Evolutionary conservation across 2,329 filamentous ascomycete species (phyloP).

Genomic region (Trichophyton schoenleinii): DNA sequence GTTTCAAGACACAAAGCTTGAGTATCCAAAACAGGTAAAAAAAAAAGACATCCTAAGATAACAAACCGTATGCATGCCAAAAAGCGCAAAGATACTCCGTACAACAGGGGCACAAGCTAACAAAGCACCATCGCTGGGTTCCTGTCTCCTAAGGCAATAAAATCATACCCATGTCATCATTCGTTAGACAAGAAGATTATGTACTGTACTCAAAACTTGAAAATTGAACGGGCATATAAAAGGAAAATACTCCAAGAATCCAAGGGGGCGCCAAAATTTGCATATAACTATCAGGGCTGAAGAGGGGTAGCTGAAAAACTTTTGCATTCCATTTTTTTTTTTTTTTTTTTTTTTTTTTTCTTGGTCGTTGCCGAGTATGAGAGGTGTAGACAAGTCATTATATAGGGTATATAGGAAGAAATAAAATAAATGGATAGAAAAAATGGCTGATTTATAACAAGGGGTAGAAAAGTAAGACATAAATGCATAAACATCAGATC

Average conservation of each 20-base stretch:
- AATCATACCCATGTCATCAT: conserved; percentile 1
- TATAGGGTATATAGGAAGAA: conserved; percentile 1
- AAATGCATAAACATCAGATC: conserved; percentile 2
- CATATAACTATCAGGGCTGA: neutral
- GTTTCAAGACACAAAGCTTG: neutral
- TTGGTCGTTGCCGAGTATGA: conserved; percentile 1
- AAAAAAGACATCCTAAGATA: neutral
- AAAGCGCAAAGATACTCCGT: neutral
- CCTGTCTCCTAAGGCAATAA: neutral
- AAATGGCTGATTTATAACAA: conserved; percentile 1
- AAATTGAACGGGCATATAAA: neutral
- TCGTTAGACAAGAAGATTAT: conserved; percentile 1
- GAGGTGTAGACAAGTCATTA: conserved; percentile 3
- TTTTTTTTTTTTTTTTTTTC: neutral
- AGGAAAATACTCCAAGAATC: neutral
- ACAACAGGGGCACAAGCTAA: neutral
- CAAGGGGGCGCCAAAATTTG: neutral
- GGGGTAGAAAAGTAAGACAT: neutral
- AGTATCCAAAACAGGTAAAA: neutral
- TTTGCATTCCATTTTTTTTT: neutral
- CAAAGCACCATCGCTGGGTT: neutral
- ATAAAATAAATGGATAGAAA: neutral
- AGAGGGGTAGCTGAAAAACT: neutral
- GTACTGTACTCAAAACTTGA: neutral
- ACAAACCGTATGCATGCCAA: neutral